phyloP scores from a whole-genome alignment of 192 early-diverging fungal genomes.

The Powellomyces hirtus region DNA sequence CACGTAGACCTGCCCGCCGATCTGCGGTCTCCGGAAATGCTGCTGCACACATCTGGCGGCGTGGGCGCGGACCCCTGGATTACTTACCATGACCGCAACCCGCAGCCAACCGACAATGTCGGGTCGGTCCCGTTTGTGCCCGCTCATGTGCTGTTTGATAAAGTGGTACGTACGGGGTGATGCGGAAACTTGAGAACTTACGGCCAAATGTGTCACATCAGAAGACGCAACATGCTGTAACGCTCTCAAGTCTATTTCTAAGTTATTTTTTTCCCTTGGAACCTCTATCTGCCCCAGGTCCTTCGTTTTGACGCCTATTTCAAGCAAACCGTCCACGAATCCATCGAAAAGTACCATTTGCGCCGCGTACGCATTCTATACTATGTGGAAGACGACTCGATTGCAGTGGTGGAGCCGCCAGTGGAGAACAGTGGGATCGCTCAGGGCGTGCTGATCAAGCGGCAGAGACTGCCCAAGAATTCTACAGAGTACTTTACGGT shows the following conservation, averaged over 20 bases:
- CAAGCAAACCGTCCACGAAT: constrained; percentile 63
- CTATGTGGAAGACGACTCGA: constrained; percentile 65
- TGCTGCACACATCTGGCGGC: constrained; percentile 22
- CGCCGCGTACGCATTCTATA: constrained; percentile 57
- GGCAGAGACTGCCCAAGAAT: constrained; percentile 57
- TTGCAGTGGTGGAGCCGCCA: constrained; percentile 63
- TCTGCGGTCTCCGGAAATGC: constrained; percentile 28
- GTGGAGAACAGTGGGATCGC: constrained; percentile 62
- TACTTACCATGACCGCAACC: constrained; percentile 36
- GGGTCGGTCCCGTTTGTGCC: constrained; percentile 45
- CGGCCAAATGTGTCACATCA: too few relatives aligned
- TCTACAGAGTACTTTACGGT: constrained; percentile 50
- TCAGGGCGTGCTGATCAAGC: constrained; percentile 63
- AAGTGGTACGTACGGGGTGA: constrained; percentile 54
- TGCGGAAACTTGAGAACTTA: neutral
- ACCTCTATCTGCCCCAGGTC: constrained; percentile 35
- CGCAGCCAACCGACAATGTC: neutral
- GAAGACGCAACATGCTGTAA: too few relatives aligned
- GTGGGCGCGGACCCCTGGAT: constrained; percentile 38
- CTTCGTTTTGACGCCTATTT: constrained; percentile 64
- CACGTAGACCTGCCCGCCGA: constrained; percentile 31
- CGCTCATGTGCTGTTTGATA: constrained; percentile 61
- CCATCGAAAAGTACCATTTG: constrained; percentile 60
- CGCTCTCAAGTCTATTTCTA: neutral
- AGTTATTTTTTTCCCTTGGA: too few relatives aligned